Evolutionary conservation across 2,329 filamentous ascomycete genomes (phyloP).

Genomic region (Rosellinia necatrix): DNA sequence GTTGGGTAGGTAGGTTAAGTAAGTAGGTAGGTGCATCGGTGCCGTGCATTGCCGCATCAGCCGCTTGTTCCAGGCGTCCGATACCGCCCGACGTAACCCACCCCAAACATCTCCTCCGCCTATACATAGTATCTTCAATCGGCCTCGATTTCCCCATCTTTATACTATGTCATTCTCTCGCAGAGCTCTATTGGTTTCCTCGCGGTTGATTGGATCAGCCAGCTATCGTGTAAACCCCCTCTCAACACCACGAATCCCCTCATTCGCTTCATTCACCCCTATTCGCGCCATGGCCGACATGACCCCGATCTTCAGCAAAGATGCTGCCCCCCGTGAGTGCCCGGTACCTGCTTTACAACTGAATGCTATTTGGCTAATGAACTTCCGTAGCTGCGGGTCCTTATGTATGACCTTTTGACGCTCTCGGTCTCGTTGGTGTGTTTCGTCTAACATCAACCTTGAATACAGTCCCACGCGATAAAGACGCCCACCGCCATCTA

Average conservation of each 20-base stretch:
- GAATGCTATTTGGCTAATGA: slow-evolving; percentile 27
- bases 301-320: slow-evolving; percentile 58
- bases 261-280: slow-evolving; percentile 38
- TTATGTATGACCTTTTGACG: slow-evolving; percentile 56
- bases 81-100: slow-evolving; percentile 16
- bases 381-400: slow-evolving; percentile 59
- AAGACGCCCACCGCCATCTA: slow-evolving; percentile 69
- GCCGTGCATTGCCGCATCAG: too few relatives aligned
- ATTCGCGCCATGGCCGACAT: slow-evolving; percentile 53
- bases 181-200: slow-evolving; percentile 29
- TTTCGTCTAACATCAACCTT: slow-evolving; percentile 13
- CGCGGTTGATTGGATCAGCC: slow-evolving; percentile 15
- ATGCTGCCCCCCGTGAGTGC: slow-evolving; percentile 62
- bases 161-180: slow-evolving; percentile 30
- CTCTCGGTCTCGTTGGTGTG: background rate
- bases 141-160: slow-evolving; percentile 17
- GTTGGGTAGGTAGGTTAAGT: too few relatives aligned
- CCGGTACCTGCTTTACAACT: background rate
- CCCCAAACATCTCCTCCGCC: slow-evolving; percentile 3
- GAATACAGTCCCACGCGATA: slow-evolving; percentile 64
- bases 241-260: slow-evolving; percentile 23
- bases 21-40: too few relatives aligned
- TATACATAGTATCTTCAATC: slow-evolving; percentile 1
- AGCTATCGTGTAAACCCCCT: background rate
- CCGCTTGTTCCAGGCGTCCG: slow-evolving; percentile 13